Percentiles rank a stretch among this genome's conserved stretches.
These are phyloP conservation scores for Daldinia sp. DNA, from an alignment of 2,329 filamentous ascomycete species.

Conservation along the genomic window DNA sequence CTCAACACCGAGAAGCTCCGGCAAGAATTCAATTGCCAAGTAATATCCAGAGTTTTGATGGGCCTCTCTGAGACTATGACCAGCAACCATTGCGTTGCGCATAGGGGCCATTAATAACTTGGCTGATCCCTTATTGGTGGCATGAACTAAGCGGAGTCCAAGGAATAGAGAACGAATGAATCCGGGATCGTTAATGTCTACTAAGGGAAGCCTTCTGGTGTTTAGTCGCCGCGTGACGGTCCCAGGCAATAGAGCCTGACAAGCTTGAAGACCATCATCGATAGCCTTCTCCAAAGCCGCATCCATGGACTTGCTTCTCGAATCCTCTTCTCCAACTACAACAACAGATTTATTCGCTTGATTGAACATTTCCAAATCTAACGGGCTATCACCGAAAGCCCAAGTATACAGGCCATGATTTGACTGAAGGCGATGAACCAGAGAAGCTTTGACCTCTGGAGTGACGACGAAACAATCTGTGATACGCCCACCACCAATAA, in stretches of 20 bases:
- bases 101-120: slow-evolving; percentile 61
- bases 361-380: slow-evolving; percentile 66
- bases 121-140: background rate
- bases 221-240: slow-evolving; percentile 53
- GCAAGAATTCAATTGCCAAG: slow-evolving; percentile 59
- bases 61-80: slow-evolving; percentile 56
- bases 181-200: slow-evolving; percentile 46
- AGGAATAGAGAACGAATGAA: slow-evolving; percentile 38
- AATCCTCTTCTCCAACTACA: slow-evolving; percentile 58
- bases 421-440: slow-evolving; percentile 54
- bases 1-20: slow-evolving; percentile 59
- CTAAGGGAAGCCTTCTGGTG: slow-evolving; percentile 51
- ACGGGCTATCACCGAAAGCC: slow-evolving; percentile 67
- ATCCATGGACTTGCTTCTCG: slow-evolving; percentile 63
- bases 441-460: slow-evolving; percentile 55
- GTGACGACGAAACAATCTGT: slow-evolving; percentile 60
- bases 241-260: slow-evolving; percentile 57
- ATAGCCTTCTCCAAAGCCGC: slow-evolving; percentile 53
- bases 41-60: slow-evolving; percentile 62
- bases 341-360: slow-evolving; percentile 63
- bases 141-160: background rate
- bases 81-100: slow-evolving; percentile 57
- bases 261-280: slow-evolving; percentile 50
- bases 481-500: slow-evolving; percentile 62
- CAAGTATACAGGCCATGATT: slow-evolving; percentile 52